Evolutionary conservation across 23 red algal species (phyloP).

Genomic region (Agarophyton chilense): DNA sequence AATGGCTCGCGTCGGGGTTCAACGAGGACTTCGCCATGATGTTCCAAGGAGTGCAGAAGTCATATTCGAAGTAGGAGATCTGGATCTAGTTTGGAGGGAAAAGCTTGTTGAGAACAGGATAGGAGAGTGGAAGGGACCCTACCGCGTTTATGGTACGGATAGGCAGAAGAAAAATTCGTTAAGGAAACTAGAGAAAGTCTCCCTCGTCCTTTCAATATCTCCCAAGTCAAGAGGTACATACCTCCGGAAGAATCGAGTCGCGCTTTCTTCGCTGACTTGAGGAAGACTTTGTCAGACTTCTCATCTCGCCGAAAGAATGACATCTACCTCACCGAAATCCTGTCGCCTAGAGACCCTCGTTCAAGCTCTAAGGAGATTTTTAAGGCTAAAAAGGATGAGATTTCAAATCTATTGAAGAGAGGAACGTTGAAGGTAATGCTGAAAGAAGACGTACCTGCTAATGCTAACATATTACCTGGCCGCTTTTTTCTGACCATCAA

Average conservation of each 20-base stretch:
- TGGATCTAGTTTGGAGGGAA: conserved; percentile 55
- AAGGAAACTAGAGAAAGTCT: background rate
- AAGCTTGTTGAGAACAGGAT: conserved; percentile 32
- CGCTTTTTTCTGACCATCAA: background rate
- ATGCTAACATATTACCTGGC: background rate
- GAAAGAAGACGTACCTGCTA: background rate
- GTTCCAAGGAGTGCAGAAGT: background rate
- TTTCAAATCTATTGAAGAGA: background rate
- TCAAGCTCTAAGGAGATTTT: background rate
- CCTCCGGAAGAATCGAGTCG: background rate
- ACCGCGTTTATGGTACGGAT: background rate
- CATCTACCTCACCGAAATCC: background rate
- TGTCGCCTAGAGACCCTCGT: background rate
- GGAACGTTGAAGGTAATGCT: conserved; percentile 7
- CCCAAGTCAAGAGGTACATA: background rate
- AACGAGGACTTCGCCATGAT: background rate
- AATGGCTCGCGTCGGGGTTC: conserved; percentile 8
- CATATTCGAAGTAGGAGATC: background rate
- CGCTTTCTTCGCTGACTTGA: background rate
- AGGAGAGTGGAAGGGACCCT: conserved; percentile 42
- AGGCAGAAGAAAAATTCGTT: conserved; percentile 12
- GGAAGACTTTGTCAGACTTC: background rate
- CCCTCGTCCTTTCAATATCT: background rate
- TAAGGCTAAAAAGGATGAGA: background rate
- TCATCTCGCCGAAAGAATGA: background rate